Conservation (phyloP, 805 yeast species). For the Monosporozyma solicola region DNA sequence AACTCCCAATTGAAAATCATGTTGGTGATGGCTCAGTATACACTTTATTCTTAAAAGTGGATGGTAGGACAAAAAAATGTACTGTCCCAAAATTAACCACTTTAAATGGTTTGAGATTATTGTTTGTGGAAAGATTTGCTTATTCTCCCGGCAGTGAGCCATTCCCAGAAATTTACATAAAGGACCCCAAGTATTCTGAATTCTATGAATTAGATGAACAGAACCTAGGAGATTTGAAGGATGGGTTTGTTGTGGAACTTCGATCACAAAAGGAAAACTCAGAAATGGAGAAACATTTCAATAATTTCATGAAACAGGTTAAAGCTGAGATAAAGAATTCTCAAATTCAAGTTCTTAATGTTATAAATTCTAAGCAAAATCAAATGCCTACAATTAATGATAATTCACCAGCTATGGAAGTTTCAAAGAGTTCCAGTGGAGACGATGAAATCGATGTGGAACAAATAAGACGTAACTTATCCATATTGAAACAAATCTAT, state of each 20-base stretch:
- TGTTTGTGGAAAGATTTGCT: constrained; percentile 82
- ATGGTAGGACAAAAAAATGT: constrained; percentile 48
- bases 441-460: constrained; percentile 19
- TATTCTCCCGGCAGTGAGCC: constrained; percentile 62
- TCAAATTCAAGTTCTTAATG: constrained; percentile 3
- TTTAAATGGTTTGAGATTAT: constrained; percentile 44
- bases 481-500: constrained; percentile 51
- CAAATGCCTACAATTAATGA: neutral
- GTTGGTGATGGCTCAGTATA: neutral
- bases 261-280: constrained; percentile 13
- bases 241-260: constrained; percentile 53
- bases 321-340: constrained; percentile 11
- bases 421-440: neutral
- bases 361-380: neutral
- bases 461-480: constrained; percentile 49
- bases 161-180: constrained; percentile 73
- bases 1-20: neutral
- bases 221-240: constrained; percentile 45
- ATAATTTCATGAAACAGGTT: constrained; percentile 7
- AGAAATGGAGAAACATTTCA: constrained; percentile 1
- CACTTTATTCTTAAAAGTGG: constrained; percentile 41
- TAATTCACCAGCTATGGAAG: neutral
- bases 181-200: constrained; percentile 48
- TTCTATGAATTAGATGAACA: constrained; percentile 76
- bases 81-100: constrained; percentile 23